Base-by-base conservation (phyloP, 306 rosid genomes). In the Vigna mungo region DNA sequence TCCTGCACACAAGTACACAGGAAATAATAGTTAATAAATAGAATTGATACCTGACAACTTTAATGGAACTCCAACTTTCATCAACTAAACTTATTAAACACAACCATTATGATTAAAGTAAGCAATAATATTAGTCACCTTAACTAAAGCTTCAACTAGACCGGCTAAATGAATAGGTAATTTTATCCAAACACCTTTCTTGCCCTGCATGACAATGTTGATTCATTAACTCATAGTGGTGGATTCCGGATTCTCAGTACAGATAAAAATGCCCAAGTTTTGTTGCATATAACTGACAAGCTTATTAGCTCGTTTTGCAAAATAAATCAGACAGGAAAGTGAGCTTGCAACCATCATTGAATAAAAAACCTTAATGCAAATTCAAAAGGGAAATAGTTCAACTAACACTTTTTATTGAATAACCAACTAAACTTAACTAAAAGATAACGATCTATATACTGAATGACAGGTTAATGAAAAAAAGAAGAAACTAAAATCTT, bases 171-270 rank as follows among this genome's bases (percentile, higher is more conserved):
- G 87, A 65, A 89, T 90, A 3, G 94, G 96, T 75, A 92, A 43
- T 72, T 87, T 92, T 72, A 92, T 55, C 97, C 96, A 92, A 54
- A 90, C 80, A 5, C 94, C 90, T 71, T 78, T 90, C 86, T 85
- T 93, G 7, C 88, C 92, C 97, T 93, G 78, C 79, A 83, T 32
- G 62, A 68, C 18, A 78, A 66, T 23, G 72, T 27, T 39, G 80
- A 51, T 66, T 37, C 20, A 66, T 56, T 62, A 56, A 59, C 36
- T 49, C 48, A 20, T 43, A 65, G 32, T 34, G 41, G 55, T 1
- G 1, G 32, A 36, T 56, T 82, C 55, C 51, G 17, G 65, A 77
- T 71, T 77, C 68, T 12, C 49, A 70, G 34, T 25, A 52, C n/a
- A 56, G 74, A 66, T 73, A 66, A 44, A 66, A 61, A 53, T 32